phyloP scores from a whole-genome alignment of 805 yeast genomes.

The Lipomyces kockii region DNA sequence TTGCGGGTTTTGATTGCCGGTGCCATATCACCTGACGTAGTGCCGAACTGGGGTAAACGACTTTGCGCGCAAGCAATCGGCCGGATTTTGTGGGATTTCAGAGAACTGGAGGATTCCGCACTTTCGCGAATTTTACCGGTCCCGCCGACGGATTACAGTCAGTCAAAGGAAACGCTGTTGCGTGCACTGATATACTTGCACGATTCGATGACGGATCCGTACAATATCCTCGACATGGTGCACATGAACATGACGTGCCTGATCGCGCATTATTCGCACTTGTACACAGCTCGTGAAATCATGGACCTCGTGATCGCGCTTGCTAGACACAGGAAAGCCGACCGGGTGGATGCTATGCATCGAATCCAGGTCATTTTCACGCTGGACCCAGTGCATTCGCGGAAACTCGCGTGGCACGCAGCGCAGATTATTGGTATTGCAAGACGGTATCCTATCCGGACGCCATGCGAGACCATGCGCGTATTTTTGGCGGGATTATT shows the following conservation, averaged over 20 bases:
- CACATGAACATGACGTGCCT: conserved; percentile 29
- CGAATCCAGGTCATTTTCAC: conserved; percentile 19
- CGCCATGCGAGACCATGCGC: conserved; percentile 39
- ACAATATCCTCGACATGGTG: conserved; percentile 15
- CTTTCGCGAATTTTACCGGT: conserved; percentile 23
- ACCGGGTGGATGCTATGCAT: conserved; percentile 23
- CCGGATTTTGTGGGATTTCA: conserved; percentile 37
- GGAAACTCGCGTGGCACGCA: conserved; percentile 39
- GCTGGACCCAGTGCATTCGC: conserved; percentile 29
- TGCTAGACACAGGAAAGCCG: conserved; percentile 20
- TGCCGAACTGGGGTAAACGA: conserved; percentile 34
- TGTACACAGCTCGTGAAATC: conserved; percentile 34
- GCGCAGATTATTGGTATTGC: conserved; percentile 37
- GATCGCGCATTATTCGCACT: conserved; percentile 34
- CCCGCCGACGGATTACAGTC: conserved; percentile 29
- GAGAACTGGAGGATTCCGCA: conserved; percentile 36
- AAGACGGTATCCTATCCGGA: conserved; percentile 23
- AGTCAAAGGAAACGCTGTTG: conserved; percentile 22
- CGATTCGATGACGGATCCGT: conserved; percentile 19
- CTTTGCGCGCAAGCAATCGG: conserved; percentile 37
- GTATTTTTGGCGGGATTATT: conserved; percentile 38
- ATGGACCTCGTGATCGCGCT: conserved; percentile 27
- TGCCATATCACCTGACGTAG: background rate
- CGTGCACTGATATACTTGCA: conserved; percentile 28
- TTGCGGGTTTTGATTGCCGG: background rate